These are phyloP conservation scores for Bacidia gigantensis DNA, from an alignment of 495 filamentous ascomycete genomes.

Conservation along the genomic window DNA sequence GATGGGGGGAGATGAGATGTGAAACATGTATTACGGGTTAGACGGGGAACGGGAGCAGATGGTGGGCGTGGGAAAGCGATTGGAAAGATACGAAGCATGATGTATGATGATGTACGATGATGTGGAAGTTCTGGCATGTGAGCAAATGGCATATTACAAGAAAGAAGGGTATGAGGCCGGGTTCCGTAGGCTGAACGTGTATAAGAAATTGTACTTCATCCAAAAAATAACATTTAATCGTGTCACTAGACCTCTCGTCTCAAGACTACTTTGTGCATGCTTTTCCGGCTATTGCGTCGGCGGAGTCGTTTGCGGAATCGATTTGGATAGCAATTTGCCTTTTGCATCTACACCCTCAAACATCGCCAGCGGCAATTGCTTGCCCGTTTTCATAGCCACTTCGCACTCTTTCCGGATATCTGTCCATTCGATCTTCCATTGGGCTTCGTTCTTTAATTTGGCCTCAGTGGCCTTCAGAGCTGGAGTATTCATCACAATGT, in stretches of 20 bases:
- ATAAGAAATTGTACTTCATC: too few relatives aligned
- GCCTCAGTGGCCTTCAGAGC: background rate
- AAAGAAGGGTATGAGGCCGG: too few relatives aligned
- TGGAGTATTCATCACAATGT: background rate
- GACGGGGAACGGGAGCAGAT: background rate
- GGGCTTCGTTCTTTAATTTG: background rate
- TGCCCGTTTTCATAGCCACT: background rate
- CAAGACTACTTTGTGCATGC: background rate
- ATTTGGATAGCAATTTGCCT: background rate
- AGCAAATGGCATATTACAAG: too few relatives aligned
- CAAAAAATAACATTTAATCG: too few relatives aligned
- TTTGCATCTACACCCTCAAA: conserved; percentile 16
- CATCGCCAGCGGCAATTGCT: conserved; percentile 22
- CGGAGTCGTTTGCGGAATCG: too few relatives aligned
- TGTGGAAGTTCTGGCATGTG: background rate
- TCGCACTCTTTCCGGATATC: background rate
- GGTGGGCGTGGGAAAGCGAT: background rate
- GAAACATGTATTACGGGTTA: too few relatives aligned
- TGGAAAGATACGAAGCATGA: background rate
- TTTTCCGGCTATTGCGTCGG: too few relatives aligned
- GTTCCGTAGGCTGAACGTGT: too few relatives aligned
- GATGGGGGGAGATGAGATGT: too few relatives aligned
- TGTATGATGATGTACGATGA: background rate
- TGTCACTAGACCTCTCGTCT: too few relatives aligned
- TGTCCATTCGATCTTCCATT: background rate